Percentiles rank a stretch among this genome's conserved stretches.
These are phyloP conservation scores for Cenchrus fungigraminus DNA, from an alignment of 176 grass and related monocot genomes.

Conservation along the genomic window DNA sequence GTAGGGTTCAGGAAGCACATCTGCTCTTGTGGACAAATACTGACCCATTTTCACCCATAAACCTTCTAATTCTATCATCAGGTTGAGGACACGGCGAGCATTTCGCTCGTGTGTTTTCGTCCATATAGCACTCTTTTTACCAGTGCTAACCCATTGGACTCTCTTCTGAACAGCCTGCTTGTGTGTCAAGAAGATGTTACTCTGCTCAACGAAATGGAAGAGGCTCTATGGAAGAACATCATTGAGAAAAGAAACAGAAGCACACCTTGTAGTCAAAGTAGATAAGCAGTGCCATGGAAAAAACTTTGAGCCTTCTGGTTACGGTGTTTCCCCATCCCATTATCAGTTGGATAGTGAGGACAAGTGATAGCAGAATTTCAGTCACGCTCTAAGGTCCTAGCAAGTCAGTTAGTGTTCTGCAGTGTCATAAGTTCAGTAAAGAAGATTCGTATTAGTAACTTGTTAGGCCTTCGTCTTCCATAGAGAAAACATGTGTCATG, in stretches of 20 bases:
- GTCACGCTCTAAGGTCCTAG: constrained; percentile 13
- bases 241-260: not conserved
- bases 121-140: constrained; percentile 69
- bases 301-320: constrained; percentile 78
- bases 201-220: constrained; percentile 11
- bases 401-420: constrained; percentile 17
- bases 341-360: constrained; percentile 30
- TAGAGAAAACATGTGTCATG: constrained; percentile 16
- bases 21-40: constrained; percentile 95
- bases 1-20: constrained; percentile 95
- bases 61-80: constrained; percentile 94
- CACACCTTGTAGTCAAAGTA: constrained; percentile 91
- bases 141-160: constrained; percentile 72
- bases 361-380: not conserved
- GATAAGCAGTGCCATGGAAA: constrained; percentile 68
- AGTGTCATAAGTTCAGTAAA: constrained; percentile 33
- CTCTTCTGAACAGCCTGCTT: constrained; percentile 86
- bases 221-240: constrained; percentile 25
- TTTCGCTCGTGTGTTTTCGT: constrained; percentile 82
- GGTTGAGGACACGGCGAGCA: constrained; percentile 81
- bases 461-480: not conserved
- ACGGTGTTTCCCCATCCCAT: constrained; percentile 89
- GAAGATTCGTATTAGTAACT: constrained; percentile 29
- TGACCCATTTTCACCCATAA: constrained; percentile 97
- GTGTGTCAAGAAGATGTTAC: constrained; percentile 46